Percentiles rank a stretch among this genome's conserved stretches.
These are phyloP conservation scores for Thymus mandschuricus DNA, from an alignment of 257 asterid species.

Conservation along the genomic window DNA sequence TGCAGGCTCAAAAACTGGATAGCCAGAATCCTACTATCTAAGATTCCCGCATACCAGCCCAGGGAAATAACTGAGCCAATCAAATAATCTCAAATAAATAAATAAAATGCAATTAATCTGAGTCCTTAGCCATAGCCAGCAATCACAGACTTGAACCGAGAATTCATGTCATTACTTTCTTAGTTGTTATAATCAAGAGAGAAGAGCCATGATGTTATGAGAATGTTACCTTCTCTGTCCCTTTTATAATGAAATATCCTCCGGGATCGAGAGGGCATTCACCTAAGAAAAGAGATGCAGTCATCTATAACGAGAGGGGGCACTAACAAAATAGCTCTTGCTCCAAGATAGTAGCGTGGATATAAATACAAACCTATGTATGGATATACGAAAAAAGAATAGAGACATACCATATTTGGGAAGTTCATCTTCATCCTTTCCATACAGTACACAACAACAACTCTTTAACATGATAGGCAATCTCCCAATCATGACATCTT, in stretches of 20 bases:
- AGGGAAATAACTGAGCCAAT: background rate
- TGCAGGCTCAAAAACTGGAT: background rate
- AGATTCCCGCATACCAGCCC: background rate
- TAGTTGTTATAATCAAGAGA: slow-evolving; percentile 23
- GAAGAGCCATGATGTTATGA: slow-evolving; percentile 22
- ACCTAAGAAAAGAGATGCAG: slow-evolving; percentile 49
- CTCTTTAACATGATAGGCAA: slow-evolving; percentile 98
- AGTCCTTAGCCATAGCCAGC: background rate
- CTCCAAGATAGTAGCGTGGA: slow-evolving; percentile 15
- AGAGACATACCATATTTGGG: slow-evolving; percentile 65
- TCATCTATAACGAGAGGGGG: background rate
- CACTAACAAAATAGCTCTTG: slow-evolving; percentile 15
- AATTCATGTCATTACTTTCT: background rate
- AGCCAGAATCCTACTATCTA: background rate
- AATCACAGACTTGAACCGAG: background rate
- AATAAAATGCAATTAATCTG: background rate
- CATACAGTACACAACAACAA: slow-evolving; percentile 62
- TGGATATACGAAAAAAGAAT: slow-evolving; percentile 3
- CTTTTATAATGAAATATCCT: slow-evolving; percentile 89
- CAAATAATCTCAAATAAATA: background rate
- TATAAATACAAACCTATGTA: slow-evolving; percentile 20
- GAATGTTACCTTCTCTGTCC: slow-evolving; percentile 80
- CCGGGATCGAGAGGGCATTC: slow-evolving; percentile 99
- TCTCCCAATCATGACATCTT: slow-evolving; percentile 61
- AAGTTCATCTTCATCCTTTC: slow-evolving; percentile 90